These are phyloP conservation scores for Exophiala sp. DNA, from an alignment of 2,329 filamentous ascomycete species.

Conservation along the genomic window DNA sequence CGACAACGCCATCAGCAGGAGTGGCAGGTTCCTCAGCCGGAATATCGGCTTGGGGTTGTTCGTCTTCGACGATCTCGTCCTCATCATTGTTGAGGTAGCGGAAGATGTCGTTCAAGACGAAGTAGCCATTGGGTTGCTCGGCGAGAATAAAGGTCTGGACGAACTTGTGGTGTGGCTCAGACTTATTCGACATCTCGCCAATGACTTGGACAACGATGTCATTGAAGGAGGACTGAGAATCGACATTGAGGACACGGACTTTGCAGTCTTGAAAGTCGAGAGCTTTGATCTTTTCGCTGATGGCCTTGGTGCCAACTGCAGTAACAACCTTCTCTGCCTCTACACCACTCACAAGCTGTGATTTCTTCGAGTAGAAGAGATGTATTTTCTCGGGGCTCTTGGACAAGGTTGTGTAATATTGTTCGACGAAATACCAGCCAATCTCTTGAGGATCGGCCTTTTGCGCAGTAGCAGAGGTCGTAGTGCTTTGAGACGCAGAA, in stretches of 20 bases:
- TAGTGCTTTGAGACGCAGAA: constrained; percentile 27
- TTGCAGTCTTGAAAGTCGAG: constrained; percentile 97
- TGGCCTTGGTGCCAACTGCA: constrained; percentile 80
- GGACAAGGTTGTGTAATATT: constrained; percentile 98
- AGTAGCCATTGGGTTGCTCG: constrained; percentile 94
- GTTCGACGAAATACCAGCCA: constrained; percentile 98
- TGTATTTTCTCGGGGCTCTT: constrained; percentile 89
- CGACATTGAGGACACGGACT: constrained; percentile 95
- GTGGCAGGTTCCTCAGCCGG: constrained; percentile 31
- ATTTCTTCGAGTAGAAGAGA: constrained; percentile 94
- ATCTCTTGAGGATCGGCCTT: constrained; percentile 69
- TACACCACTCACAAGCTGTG: constrained; percentile 87
- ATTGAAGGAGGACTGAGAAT: constrained; percentile 86
- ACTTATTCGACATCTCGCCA: constrained; percentile 94
- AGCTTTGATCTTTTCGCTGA: constrained; percentile 89
- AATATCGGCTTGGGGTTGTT: constrained; percentile 31
- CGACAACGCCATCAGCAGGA: constrained; percentile 41
- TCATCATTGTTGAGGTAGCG: constrained; percentile 84
- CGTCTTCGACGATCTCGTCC: constrained; percentile 51
- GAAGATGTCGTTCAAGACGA: constrained; percentile 97
- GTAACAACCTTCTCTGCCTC: constrained; percentile 88
- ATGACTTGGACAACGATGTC: constrained; percentile 98
- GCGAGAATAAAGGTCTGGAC: constrained; percentile 97
- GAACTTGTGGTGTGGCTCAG: constrained; percentile 87
- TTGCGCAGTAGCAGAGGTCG: constrained; percentile 32